Percentiles rank a stretch among this genome's conserved stretches.
Evolutionary conservation across 768 basidiomycete species (phyloP).

Genomic region (Naematelia encephala): DNA sequence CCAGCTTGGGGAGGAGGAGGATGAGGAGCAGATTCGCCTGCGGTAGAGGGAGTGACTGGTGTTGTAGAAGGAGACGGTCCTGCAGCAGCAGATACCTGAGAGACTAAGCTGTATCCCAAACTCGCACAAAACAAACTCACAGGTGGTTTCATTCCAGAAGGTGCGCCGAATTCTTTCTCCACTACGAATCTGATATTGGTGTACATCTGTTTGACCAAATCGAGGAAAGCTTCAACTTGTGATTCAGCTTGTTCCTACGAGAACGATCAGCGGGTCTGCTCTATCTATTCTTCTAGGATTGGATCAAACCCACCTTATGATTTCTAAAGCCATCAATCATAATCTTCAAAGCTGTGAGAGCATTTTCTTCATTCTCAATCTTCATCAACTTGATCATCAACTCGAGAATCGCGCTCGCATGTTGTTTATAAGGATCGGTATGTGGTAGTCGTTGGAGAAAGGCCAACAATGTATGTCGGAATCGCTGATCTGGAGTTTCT

Average conservation of each 20-base stretch:
- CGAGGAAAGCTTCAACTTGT: conserved; percentile 71
- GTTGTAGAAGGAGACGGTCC: conserved; percentile 7
- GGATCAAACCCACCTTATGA: conserved; percentile 55
- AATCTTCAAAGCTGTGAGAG: conserved; percentile 80
- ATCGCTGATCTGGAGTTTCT: conserved; percentile 56
- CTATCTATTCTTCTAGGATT: neutral
- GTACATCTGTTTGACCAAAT: conserved; percentile 74
- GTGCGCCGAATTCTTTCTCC: conserved; percentile 67
- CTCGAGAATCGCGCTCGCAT: conserved; percentile 64
- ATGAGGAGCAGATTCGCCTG: conserved; percentile 22
- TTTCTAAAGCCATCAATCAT: conserved; percentile 81
- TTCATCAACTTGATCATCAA: conserved; percentile 81
- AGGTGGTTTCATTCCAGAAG: conserved; percentile 6
- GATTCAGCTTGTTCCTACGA: conserved; percentile 59
- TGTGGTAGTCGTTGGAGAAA: conserved; percentile 83
- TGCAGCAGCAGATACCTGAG: neutral
- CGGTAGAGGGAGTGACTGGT: conserved; percentile 19
- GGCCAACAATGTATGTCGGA: conserved; percentile 81
- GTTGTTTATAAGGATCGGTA: conserved; percentile 70
- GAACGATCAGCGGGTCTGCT: neutral
- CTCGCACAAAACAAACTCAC: conserved; percentile 5
- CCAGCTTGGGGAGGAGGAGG: conserved; percentile 48
- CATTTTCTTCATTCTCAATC: conserved; percentile 94
- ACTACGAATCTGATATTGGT: conserved; percentile 70
- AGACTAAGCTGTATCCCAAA: neutral